These are phyloP conservation scores for Pseudogymnoascus destructans DNA, from an alignment of 2,329 filamentous ascomycete genomes.

Conservation along the genomic window DNA sequence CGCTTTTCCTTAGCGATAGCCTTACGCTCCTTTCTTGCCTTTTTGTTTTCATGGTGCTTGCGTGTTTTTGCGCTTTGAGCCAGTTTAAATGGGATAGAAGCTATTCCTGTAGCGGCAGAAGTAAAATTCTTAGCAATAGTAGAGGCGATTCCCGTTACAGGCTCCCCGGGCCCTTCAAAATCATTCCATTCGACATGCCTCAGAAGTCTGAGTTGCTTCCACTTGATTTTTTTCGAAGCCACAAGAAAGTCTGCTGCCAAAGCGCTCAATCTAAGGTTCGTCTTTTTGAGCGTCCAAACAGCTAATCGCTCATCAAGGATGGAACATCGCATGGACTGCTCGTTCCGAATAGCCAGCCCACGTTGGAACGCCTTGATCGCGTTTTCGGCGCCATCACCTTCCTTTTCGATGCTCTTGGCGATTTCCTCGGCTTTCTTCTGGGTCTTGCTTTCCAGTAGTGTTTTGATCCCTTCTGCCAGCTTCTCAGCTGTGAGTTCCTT, in stretches of 20 bases:
- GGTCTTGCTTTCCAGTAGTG: slow-evolving; percentile 50
- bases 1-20: slow-evolving; percentile 15
- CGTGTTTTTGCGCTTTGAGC: slow-evolving; percentile 44
- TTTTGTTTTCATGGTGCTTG: slow-evolving; percentile 37
- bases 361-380: slow-evolving; percentile 55
- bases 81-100: slow-evolving; percentile 48
- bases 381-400: slow-evolving; percentile 56
- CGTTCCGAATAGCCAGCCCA: slow-evolving; percentile 39
- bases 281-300: slow-evolving; percentile 51
- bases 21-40: slow-evolving; percentile 27
- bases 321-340: slow-evolving; percentile 49
- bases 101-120: slow-evolving; percentile 48
- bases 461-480: slow-evolving; percentile 57
- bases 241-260: slow-evolving; percentile 54
- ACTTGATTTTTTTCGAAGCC: slow-evolving; percentile 45
- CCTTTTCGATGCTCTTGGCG: slow-evolving; percentile 44
- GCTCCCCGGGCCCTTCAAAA: slow-evolving; percentile 63
- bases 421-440: slow-evolving; percentile 43
- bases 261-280: slow-evolving; percentile 45
- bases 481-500: slow-evolving; percentile 51
- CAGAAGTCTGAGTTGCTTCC: slow-evolving; percentile 49
- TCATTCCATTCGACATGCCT: slow-evolving; percentile 64
- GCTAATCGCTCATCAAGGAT: slow-evolving; percentile 50
- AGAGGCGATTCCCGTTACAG: slow-evolving; percentile 51
- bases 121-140: slow-evolving; percentile 46